Conservation (phyloP, 2,329 filamentous ascomycete genomes). For the Elsinoe ampelina region DNA sequence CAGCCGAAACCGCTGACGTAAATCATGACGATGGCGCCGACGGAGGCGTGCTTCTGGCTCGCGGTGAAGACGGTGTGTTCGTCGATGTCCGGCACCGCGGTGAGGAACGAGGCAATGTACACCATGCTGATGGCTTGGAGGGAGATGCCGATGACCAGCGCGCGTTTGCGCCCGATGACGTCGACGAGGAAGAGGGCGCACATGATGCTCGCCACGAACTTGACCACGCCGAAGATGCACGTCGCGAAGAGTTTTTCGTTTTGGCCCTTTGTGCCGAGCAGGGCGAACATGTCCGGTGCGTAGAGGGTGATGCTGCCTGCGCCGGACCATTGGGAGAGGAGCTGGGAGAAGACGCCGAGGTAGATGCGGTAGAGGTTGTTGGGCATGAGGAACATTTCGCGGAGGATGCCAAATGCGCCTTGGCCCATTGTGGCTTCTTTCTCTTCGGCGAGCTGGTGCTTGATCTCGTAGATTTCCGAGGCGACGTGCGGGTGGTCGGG, state of each 20-base stretch:
- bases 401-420: conserved; percentile 52
- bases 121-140: conserved; percentile 41
- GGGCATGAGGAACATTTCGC: conserved; percentile 57
- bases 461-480: conserved; percentile 53
- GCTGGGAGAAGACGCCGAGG: conserved; percentile 55
- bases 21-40: conserved; percentile 46
- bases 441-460: conserved; percentile 55
- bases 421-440: conserved; percentile 58
- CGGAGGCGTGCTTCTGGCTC: conserved; percentile 46
- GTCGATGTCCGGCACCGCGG: conserved; percentile 48
- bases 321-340: conserved; percentile 64
- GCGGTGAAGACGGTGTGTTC: conserved; percentile 39
- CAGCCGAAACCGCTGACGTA: conserved; percentile 51
- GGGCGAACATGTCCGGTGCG: conserved; percentile 59
- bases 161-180: conserved; percentile 60
- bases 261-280: conserved; percentile 57
- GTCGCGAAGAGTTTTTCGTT: conserved; percentile 62
- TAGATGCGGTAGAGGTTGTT: conserved; percentile 64
- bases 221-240: conserved; percentile 65
- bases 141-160: conserved; percentile 39
- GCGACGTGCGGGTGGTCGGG: conserved; percentile 48
- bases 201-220: conserved; percentile 54
- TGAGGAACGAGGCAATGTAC: conserved; percentile 42
- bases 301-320: conserved; percentile 64
- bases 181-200: conserved; percentile 72